Evolutionary conservation across 2,329 filamentous ascomycete species (phyloP).

Genomic region (Blastomyces gilchristii): DNA sequence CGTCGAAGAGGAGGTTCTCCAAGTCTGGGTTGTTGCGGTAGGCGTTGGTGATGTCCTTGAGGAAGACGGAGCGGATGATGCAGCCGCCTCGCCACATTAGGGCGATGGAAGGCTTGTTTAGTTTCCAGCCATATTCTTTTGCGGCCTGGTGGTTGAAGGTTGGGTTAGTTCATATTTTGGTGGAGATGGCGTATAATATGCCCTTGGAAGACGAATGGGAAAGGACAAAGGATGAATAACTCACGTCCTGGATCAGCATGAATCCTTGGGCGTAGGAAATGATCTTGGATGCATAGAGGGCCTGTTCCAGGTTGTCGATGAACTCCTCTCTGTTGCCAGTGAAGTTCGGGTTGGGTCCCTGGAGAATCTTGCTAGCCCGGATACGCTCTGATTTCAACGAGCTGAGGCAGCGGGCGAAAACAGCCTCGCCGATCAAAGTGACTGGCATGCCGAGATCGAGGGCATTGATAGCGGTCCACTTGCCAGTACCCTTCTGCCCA

Average conservation of each 20-base stretch:
- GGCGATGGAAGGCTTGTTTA: conserved; percentile 99
- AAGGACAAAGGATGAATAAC: conserved; percentile 22
- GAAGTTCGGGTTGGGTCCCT: conserved; percentile 69
- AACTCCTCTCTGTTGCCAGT: conserved; percentile 85
- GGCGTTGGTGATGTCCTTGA: conserved; percentile 97
- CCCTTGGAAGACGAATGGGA: background rate
- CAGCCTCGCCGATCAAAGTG: conserved; percentile 92
- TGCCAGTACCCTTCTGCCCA: conserved; percentile 98
- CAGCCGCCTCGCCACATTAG: conserved; percentile 99
- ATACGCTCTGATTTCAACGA: conserved; percentile 88
- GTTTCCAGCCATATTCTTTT: conserved; percentile 93
- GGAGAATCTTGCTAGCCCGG: conserved; percentile 67
- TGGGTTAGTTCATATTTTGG: conserved; percentile 4
- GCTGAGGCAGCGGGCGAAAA: conserved; percentile 88
- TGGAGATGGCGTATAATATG: background rate
- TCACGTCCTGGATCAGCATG: conserved; percentile 98
- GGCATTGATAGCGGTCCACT: conserved; percentile 99
- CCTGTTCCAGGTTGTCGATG: conserved; percentile 96
- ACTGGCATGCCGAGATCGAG: conserved; percentile 98
- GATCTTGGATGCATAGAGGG: conserved; percentile 98
- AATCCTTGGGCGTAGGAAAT: conserved; percentile 99
- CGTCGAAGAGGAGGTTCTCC: conserved; percentile 95
- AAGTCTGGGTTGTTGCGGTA: conserved; percentile 92
- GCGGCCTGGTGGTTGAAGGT: conserved; percentile 55
- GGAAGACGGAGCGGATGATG: conserved; percentile 99